A percentile compares a stretch with the other conserved stretches of the same genome.
phyloP scores from a whole-genome alignment of 257 asterid species.

The Lantana camara region DNA sequence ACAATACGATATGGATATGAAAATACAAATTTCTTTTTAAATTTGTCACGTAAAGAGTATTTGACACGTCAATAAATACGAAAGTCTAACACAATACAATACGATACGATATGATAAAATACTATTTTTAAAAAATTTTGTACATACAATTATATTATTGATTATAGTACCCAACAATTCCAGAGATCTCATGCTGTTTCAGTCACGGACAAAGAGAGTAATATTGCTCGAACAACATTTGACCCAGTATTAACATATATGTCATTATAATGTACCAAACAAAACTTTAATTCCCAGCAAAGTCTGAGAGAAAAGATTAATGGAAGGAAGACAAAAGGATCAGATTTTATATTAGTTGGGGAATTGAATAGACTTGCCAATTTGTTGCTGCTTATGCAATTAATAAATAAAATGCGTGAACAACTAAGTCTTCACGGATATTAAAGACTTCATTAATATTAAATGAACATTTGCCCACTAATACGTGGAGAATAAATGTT shows the following conservation, averaged over 20 bases:
- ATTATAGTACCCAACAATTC: neutral
- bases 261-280: slow-evolving; percentile 22
- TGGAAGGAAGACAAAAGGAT: neutral
- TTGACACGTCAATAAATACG: too few species aligned
- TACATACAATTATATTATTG: too few species aligned
- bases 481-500: neutral
- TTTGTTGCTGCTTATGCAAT: neutral
- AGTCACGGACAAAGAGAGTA: neutral
- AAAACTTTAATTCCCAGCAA: neutral
- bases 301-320: slow-evolving; percentile 3
- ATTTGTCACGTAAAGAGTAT: too few species aligned
- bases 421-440: neutral
- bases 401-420: neutral
- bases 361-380: slow-evolving; percentile 6
- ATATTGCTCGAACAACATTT: neutral
- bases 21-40: too few species aligned
- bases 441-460: neutral
- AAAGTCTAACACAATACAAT: too few species aligned
- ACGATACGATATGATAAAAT: too few species aligned
- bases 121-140: too few species aligned
- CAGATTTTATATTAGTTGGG: slow-evolving; percentile 20
- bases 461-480: neutral
- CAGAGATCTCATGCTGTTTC: neutral
- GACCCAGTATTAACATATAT: neutral
- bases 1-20: too few species aligned